A percentile compares a stretch with the other conserved stretches of the same genome.
These are phyloP conservation scores for Trypanosomatidae sp. DNA, from an alignment of 208 protist genomes.

Conservation along the genomic window DNA sequence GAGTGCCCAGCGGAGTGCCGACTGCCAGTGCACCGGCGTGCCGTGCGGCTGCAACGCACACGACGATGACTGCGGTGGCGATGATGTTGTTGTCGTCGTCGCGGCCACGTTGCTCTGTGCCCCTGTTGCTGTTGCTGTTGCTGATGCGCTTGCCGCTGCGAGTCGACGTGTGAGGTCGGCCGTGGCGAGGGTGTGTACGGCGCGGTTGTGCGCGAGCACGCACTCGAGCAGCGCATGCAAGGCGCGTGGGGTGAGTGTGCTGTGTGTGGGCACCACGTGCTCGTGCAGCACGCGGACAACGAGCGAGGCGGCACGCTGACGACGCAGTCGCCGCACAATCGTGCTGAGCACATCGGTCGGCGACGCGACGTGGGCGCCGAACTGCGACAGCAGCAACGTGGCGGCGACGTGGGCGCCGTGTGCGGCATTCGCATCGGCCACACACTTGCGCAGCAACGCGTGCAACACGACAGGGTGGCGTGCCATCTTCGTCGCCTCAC, in stretches of 20 bases:
- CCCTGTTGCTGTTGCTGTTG: neutral
- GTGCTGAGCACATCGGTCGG: constrained; percentile 42
- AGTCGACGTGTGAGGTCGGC: neutral
- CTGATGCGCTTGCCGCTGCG: neutral
- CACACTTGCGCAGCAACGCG: constrained; percentile 48
- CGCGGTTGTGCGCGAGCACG: constrained; percentile 52
- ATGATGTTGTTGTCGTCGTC: neutral
- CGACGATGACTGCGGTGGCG: neutral
- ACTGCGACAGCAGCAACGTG: constrained; percentile 20
- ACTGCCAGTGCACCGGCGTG: constrained; percentile 54
- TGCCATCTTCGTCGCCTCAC: neutral
- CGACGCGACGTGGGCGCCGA: constrained; percentile 12
- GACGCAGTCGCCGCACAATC: constrained; percentile 43
- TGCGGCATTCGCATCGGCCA: constrained; percentile 1
- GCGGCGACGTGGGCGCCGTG: constrained; percentile 27
- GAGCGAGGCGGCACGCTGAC: constrained; percentile 22
- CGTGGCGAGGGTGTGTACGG: constrained; percentile 7
- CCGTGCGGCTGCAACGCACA: neutral
- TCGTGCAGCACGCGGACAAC: constrained; percentile 49
- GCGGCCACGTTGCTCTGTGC: neutral
- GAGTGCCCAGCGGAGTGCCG: constrained; percentile 60
- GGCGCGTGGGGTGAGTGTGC: constrained; percentile 17
- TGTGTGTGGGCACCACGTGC: constrained; percentile 46
- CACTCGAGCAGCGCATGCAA: constrained; percentile 49
- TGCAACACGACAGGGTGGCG: constrained; percentile 44